A percentile compares a stretch with the other conserved stretches of the same genome.
phyloP scores from a whole-genome alignment of 176 grass and related monocot genomes.

The Triticum dicoccoides region DNA sequence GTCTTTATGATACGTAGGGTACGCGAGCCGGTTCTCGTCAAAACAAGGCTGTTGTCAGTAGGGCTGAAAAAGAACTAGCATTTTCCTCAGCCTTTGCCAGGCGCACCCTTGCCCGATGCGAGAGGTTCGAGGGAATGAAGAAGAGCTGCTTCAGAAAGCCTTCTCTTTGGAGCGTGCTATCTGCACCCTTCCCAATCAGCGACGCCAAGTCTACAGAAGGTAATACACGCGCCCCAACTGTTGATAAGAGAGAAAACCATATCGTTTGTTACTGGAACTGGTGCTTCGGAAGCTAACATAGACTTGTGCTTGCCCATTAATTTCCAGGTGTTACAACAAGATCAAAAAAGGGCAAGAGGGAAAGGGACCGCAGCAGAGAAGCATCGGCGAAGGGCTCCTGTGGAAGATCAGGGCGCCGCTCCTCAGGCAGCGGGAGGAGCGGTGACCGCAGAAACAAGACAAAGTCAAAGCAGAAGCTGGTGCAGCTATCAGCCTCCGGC shows the following conservation, averaged over 20 bases:
- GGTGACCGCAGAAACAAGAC: slow-evolving; percentile 74
- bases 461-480: slow-evolving; percentile 82
- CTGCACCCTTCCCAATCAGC: slow-evolving; percentile 37
- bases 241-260: neutral
- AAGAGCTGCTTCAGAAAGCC: slow-evolving; percentile 78
- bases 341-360: slow-evolving; percentile 73
- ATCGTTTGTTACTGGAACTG: neutral
- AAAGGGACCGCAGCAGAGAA: slow-evolving; percentile 64
- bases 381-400: slow-evolving; percentile 49
- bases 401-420: slow-evolving; percentile 55
- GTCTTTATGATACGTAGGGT: slow-evolving; percentile 37
- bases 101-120: slow-evolving; percentile 68
- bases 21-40: slow-evolving; percentile 69
- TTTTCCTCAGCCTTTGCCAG: slow-evolving; percentile 69
- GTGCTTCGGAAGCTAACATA: neutral
- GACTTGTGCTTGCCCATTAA: neutral
- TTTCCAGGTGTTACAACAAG: slow-evolving; percentile 47
- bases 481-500: slow-evolving; percentile 68
- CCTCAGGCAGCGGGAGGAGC: slow-evolving; percentile 60
- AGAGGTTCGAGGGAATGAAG: slow-evolving; percentile 67
- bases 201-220: slow-evolving; percentile 49
- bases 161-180: slow-evolving; percentile 50
- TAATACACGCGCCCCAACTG: slow-evolving; percentile 10
- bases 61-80: slow-evolving; percentile 68
- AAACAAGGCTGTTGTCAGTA: slow-evolving; percentile 46